These are phyloP conservation scores for Ophiostoma ulmi DNA, from an alignment of 2,329 filamentous ascomycete genomes.

Conservation along the genomic window DNA sequence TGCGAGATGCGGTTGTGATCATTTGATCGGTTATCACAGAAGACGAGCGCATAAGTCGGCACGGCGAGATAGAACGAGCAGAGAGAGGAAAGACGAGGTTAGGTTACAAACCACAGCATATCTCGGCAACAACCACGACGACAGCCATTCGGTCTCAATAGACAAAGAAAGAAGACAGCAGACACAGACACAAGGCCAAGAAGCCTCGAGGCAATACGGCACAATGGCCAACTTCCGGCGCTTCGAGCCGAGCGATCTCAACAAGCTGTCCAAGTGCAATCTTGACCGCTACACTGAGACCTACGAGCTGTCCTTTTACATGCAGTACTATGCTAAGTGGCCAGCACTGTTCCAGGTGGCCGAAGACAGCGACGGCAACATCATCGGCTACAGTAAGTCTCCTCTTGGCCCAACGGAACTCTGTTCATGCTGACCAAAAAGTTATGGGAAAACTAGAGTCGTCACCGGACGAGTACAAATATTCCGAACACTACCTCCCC, in stretches of 20 bases:
- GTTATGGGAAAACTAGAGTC: slow-evolving; percentile 97
- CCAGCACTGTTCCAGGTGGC: slow-evolving; percentile 90
- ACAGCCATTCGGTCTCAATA: neutral
- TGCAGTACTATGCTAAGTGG: slow-evolving; percentile 94
- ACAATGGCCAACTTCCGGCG: slow-evolving; percentile 77
- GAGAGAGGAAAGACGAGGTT: neutral
- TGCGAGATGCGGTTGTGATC: neutral
- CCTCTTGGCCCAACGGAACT: neutral
- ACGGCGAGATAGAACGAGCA: neutral
- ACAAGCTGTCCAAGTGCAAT: slow-evolving; percentile 90
- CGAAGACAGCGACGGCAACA: slow-evolving; percentile 77
- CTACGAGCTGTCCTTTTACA: slow-evolving; percentile 91
- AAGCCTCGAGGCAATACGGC: neutral
- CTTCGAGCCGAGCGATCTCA: slow-evolving; percentile 77
- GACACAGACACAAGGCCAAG: neutral
- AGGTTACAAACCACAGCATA: neutral
- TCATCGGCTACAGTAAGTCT: slow-evolving; percentile 83
- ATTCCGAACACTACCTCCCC: slow-evolving; percentile 88
- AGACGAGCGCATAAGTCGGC: neutral
- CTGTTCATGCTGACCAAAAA: slow-evolving; percentile 38
- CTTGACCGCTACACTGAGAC: slow-evolving; percentile 97
- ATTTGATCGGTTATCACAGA: neutral
- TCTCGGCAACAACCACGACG: neutral
- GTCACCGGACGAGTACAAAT: slow-evolving; percentile 67
- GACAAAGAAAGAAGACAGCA: neutral